Percentiles rank a stretch among this genome's conserved stretches.
phyloP scores from a whole-genome alignment of 1,284 basidiomycete species.

The Uromyces viciae-fabae region DNA sequence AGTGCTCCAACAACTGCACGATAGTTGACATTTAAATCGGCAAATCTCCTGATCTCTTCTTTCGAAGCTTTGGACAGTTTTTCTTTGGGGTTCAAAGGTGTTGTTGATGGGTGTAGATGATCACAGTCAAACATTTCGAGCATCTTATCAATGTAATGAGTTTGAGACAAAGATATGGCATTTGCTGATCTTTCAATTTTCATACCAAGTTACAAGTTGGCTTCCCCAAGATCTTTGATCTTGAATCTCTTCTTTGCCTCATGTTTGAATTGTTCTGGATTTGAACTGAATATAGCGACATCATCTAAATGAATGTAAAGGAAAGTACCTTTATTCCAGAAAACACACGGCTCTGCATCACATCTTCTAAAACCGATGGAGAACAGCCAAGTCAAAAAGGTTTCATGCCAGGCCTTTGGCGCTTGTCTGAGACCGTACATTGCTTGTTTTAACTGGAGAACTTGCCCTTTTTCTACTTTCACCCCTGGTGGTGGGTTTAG shows the following conservation, averaged over 20 bases:
- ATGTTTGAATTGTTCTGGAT: neutral
- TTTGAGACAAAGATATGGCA: neutral
- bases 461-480: neutral
- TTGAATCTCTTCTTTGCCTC: neutral
- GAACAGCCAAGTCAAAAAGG: neutral
- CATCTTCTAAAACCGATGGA: neutral
- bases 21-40: neutral
- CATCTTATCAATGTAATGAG: neutral
- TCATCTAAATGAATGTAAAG: neutral
- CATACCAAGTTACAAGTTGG: neutral
- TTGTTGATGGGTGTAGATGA: neutral
- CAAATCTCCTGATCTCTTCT: neutral
- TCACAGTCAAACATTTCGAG: neutral
- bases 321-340: neutral
- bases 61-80: neutral
- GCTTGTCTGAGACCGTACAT: neutral
- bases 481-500: neutral
- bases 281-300: neutral
- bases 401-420: neutral
- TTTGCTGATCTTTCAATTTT: neutral
- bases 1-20: neutral
- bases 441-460: neutral
- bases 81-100: neutral
- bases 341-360: neutral
- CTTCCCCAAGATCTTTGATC: neutral